Evolutionary conservation across 2,329 filamentous ascomycete genomes (phyloP), one percentile per base, ranked within the genome.

Genomic region (Rugonectria rugulosa): DNA sequence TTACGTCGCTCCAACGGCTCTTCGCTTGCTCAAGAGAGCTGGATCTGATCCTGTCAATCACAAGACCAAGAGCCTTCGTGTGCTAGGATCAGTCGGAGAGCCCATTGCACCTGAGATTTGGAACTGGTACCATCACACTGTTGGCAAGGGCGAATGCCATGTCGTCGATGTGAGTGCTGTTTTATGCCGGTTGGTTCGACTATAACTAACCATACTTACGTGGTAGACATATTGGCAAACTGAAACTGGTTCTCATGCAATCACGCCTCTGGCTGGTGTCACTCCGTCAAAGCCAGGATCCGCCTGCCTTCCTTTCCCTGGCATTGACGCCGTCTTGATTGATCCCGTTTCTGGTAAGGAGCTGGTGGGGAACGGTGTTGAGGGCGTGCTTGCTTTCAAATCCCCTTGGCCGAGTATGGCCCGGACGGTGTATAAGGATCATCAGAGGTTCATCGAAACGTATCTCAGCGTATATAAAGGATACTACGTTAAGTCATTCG

Each of bases 351-450:
- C 92, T 7, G 95, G 95, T 58, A 88, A 95, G 69, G 95, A 98
- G 79, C 89, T 98, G 62, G 83, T 89, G 68, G 95, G 95, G 57
- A 98, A 98, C 74, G 92, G 98, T 74, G 94, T 98, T 54, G 95
- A 99, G 79, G 95, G 95, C 74, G 94, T 98, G 23, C 81, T 99
- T 57, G 92, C 91, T 44, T 96, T 99, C 82, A 98, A 97, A 85
- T 91, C 98, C 79, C 81, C 95, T 53, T 99, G 95, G 95, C 95
- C 95, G 19, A 97, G 92, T 75, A 98, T 99, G 93, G 92, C 94
- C 47, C 90, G 95, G 64, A 99, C 95, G 21, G 94, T 99, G 61
- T 99, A 92, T 87, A 94, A 94, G 65, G 92, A 93, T 32, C 95
- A 99, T 82, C 95, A 96, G 85, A 87, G 95, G 71, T 99, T 97